Base-by-base conservation (phyloP, 116 monocot genomes). In the Thalassia testudinum region DNA sequence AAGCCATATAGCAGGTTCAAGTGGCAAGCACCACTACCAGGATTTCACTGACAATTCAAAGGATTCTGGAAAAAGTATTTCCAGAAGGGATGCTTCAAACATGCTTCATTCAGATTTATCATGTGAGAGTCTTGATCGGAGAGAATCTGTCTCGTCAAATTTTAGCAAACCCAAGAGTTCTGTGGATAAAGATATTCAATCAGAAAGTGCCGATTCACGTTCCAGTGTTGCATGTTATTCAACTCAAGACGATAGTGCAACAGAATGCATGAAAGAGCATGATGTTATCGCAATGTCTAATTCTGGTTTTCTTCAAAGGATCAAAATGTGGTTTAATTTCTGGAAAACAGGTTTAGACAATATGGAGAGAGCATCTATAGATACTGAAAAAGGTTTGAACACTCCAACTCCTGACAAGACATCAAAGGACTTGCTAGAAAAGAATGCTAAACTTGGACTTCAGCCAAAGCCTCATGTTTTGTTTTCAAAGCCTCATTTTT, bases 401-500 rank as follows among this genome's bases (percentile, higher is more conserved):
- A 3, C 17, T 0, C 21, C 11, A 1, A 58, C 1, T 37, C 18
- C 25, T 20, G 11, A 22, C 26, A 25, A 58, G 43, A 24, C 15
- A 47, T 45, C 50, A 42, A 44, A 25, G 40, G 37, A 7, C 15
- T n/a, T 18, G 50, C 27, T 2, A 2, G 21, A 27, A 54, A 47
- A 30, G 14, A 30, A 7, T 25, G 27, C 20, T 59, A 50, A 29
- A 11, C 22, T 49, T 12, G 59, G 6, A 38, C 38, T 30, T 21
- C 27, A 67, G 42, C 28, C 64, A 43, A 59, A 67, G 63, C 16
- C 52, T 67, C 75, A 75, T 74, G 73, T 69, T 49, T 49, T 81
- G 49, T 84, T 81, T 69, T 71, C 71, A 44, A 72, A 81, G 44
- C 15, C 72, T 26, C 44, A 66, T 57, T 85, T 88, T 58, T 95